Percentiles rank a stretch among this genome's conserved stretches.
Conservation (phyloP, 2,329 filamentous ascomycete species). For the Verticillium tricorpus region DNA sequence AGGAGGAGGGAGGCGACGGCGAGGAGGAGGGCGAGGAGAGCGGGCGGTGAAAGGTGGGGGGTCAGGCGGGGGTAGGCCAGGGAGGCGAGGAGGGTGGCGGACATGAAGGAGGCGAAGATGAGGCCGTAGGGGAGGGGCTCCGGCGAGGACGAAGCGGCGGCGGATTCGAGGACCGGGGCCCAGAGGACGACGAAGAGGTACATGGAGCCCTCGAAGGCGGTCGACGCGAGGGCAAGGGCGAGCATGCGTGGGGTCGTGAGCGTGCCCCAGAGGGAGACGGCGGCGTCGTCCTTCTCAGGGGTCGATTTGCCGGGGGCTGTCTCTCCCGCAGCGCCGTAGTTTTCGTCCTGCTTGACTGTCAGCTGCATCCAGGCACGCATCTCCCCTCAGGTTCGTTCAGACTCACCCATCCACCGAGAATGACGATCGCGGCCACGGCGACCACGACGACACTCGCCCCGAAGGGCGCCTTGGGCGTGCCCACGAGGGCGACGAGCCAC, state of each 20-base stretch:
- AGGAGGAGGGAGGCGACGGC: slow-evolving; percentile 30
- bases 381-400: neutral
- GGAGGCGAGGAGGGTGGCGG: slow-evolving; percentile 54
- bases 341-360: slow-evolving; percentile 34
- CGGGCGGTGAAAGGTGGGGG: slow-evolving; percentile 1
- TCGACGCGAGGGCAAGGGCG: slow-evolving; percentile 44
- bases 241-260: slow-evolving; percentile 41
- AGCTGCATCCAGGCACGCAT: neutral
- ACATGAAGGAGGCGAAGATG: slow-evolving; percentile 56
- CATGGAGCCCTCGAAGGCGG: slow-evolving; percentile 54
- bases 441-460: slow-evolving; percentile 32
- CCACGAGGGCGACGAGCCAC: slow-evolving; percentile 38
- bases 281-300: slow-evolving; percentile 6
- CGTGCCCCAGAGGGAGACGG: slow-evolving; percentile 13
- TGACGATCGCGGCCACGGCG: slow-evolving; percentile 35
- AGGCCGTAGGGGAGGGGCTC: slow-evolving; percentile 39
- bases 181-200: slow-evolving; percentile 59
- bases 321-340: slow-evolving; percentile 34
- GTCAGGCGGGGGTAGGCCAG: slow-evolving; percentile 35
- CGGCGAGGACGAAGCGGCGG: slow-evolving; percentile 15
- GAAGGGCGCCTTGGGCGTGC: slow-evolving; percentile 49
- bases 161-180: slow-evolving; percentile 43
- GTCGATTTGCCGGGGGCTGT: neutral
- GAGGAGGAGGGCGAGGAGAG: slow-evolving; percentile 32
- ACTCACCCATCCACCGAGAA: slow-evolving; percentile 41